Evolutionary conservation across 1,284 basidiomycete species (phyloP).

Genomic region (Austropuccinia psidii): DNA sequence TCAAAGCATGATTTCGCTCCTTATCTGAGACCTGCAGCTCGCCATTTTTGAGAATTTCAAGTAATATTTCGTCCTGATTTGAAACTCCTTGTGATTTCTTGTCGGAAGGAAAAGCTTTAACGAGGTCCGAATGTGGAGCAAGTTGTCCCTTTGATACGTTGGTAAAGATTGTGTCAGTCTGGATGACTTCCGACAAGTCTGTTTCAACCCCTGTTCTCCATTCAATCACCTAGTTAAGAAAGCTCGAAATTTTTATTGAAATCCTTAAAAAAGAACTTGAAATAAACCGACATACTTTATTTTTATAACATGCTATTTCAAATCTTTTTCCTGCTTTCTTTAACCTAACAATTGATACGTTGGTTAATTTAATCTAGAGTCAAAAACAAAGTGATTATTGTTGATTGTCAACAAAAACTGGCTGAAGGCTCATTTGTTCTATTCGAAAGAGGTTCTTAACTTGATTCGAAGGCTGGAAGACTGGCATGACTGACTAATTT

Average conservation of each 20-base stretch:
- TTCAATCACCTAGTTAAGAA: slow-evolving; percentile 10
- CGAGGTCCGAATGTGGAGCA: slow-evolving; percentile 77
- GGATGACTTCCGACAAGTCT: slow-evolving; percentile 88
- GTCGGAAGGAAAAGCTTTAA: slow-evolving; percentile 75
- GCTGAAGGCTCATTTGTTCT: not conserved
- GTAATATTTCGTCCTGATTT: slow-evolving; percentile 65
- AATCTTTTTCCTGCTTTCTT: slow-evolving; percentile 97
- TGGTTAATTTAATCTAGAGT: slow-evolving; percentile 58
- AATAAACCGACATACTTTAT: slow-evolving; percentile 66
- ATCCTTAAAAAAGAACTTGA: not conserved
- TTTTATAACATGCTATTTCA: slow-evolving; percentile 99
- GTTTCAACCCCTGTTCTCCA: slow-evolving; percentile 56
- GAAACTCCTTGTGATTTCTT: slow-evolving; percentile 43
- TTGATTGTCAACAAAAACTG: too few relatives aligned
- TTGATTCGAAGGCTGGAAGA: slow-evolving; percentile 36
- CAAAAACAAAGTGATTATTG: not conserved
- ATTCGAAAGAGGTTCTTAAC: not conserved
- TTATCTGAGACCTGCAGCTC: slow-evolving; percentile 97
- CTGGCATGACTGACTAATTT: slow-evolving; percentile 26
- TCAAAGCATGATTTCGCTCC: slow-evolving; percentile 82
- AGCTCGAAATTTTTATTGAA: not conserved
- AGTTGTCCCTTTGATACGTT: slow-evolving; percentile 96
- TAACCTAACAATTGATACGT: slow-evolving; percentile 88
- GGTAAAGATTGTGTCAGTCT: slow-evolving; percentile 90
- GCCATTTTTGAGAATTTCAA: slow-evolving; percentile 91